Conservation (phyloP, 2,329 filamentous ascomycete genomes). For the Aureobasidium lini region DNA sequence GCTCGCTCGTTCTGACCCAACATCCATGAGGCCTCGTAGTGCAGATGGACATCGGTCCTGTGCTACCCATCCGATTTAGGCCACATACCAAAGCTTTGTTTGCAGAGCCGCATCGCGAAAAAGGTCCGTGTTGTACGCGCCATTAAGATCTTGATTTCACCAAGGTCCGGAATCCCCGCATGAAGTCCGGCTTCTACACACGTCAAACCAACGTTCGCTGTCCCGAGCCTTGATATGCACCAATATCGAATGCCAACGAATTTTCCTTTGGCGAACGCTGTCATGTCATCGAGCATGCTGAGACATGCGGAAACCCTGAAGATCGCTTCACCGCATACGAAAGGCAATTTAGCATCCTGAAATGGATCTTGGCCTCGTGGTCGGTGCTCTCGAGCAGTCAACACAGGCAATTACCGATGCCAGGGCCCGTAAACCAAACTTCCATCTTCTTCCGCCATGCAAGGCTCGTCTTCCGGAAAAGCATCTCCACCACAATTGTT, state of each 20-base stretch:
- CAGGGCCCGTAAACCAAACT: not conserved
- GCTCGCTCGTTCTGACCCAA: not conserved
- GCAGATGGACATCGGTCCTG: not conserved
- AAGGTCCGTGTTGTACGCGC: not conserved
- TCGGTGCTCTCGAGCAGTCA: not conserved
- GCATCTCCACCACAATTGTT: not conserved
- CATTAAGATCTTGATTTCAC: not conserved
- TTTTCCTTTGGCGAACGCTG: not conserved
- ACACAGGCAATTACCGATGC: not conserved
- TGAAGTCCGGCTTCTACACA: conserved; percentile 5
- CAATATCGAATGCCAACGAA: not conserved
- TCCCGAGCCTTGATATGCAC: not conserved
- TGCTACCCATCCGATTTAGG: not conserved
- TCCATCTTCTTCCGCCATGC: not conserved
- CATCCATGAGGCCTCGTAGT: not conserved
- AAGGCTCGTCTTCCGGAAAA: not conserved
- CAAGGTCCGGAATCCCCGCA: conserved; percentile 11
- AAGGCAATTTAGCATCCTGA: not conserved
- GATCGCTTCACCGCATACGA: conserved; percentile 1
- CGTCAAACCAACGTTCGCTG: conserved; percentile 2
- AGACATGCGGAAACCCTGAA: conserved; percentile 6
- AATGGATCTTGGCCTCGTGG: conserved; percentile 2
- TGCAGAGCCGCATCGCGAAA: conserved; percentile 4
- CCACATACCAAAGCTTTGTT: not conserved
- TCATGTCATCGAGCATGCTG: not conserved